phyloP scores from a whole-genome alignment of 2,329 filamentous ascomycete genomes.

The Onygena corvina region DNA sequence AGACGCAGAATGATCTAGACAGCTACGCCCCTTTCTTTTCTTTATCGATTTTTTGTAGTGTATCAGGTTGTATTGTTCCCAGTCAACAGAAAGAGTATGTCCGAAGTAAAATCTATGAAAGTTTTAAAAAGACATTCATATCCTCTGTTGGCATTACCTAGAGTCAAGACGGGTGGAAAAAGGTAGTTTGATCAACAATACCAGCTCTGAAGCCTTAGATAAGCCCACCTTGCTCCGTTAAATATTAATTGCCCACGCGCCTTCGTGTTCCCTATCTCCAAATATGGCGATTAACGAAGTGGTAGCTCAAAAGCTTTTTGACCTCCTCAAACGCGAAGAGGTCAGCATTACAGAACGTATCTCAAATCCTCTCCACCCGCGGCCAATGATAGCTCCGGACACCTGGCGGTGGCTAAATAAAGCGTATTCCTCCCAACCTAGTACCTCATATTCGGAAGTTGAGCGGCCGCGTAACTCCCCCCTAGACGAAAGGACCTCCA shows the following conservation, averaged over 20 bases:
- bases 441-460: not conserved
- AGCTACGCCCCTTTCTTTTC: not conserved
- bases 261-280: no score
- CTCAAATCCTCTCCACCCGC: not conserved
- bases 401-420: not conserved
- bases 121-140: no score
- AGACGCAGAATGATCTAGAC: not conserved
- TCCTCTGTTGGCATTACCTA: no score
- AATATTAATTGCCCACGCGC: no score
- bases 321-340: not conserved
- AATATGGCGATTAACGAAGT: no score
- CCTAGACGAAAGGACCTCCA: not conserved
- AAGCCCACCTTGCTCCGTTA: no score
- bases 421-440: constrained; percentile 2
- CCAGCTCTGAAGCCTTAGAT: no score
- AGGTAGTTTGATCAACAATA: no score
- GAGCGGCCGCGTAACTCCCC: not conserved
- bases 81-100: no score
- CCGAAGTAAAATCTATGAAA: no score
- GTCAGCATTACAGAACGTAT: not conserved
- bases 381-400: not conserved
- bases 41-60: not conserved
- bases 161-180: no score
- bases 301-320: not conserved
- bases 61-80: no score